Percentiles rank a stretch among this genome's conserved stretches.
phyloP scores from a whole-genome alignment of 257 asterid genomes.

The Capsicum pubescens region DNA sequence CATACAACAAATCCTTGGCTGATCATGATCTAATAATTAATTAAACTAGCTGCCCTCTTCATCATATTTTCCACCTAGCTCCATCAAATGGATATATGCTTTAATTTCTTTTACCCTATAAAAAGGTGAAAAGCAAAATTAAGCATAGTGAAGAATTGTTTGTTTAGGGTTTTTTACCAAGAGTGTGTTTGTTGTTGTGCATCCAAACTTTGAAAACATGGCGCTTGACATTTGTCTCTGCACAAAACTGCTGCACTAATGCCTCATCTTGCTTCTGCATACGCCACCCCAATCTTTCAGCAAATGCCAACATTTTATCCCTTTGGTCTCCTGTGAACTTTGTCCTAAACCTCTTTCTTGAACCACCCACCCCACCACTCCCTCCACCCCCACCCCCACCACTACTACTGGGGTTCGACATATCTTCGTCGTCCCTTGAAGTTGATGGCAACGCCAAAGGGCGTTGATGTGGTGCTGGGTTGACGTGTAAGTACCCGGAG shows the following conservation, averaged over 20 bases:
- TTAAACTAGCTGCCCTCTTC: constrained; percentile 18
- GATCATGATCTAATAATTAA: constrained; percentile 8
- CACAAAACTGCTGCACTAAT: constrained; percentile 55
- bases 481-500: constrained; percentile 45
- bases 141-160: background rate
- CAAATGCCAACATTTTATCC: constrained; percentile 59
- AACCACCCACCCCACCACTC: constrained; percentile 35
- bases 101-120: background rate
- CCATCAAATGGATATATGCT: constrained; percentile 27
- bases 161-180: constrained; percentile 52
- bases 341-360: constrained; percentile 56
- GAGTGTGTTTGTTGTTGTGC: constrained; percentile 68
- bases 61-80: background rate
- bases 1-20: constrained; percentile 25
- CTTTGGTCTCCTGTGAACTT: constrained; percentile 60
- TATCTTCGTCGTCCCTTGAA: constrained; percentile 50
- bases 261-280: constrained; percentile 58
- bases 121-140: background rate
- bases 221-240: constrained; percentile 54
- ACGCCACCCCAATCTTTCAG: constrained; percentile 59
- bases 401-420: constrained; percentile 53
- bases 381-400: constrained; percentile 37
- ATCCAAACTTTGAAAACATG: constrained; percentile 77
- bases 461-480: constrained; percentile 40
- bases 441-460: constrained; percentile 43